Base-by-base conservation (phyloP, 805 yeast genomes). In the Saturnispora zaruensis region DNA sequence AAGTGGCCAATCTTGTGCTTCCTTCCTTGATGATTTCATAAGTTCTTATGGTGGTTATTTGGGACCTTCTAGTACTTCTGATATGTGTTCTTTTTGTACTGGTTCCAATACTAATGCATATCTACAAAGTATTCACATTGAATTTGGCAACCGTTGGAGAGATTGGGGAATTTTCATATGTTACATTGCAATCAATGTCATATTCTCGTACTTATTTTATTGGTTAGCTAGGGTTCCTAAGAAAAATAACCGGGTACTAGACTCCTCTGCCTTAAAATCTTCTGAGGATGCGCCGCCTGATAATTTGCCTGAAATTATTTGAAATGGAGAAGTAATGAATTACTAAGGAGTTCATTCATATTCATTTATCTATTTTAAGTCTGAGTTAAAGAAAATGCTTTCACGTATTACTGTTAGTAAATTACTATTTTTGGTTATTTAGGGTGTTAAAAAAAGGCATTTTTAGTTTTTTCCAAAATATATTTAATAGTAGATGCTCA, bases 221-320 rank as follows among this genome's bases (percentile, higher is more conserved):
- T 76, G 85, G 83, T 61, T 78, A 25, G 78, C 81, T 11, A 77
- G 93, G 73, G 91, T 84, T 53, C 93, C 93, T 48, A 83, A 83
- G 75, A 77, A 74, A 54, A 49, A 63, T 28, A 62, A 61, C 47
- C 64, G 69, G 52, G 68, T 66, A 37, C 45, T 64, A 44, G 60
- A 58, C 47, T 53, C 58, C 30, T 51, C 60, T 11, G 30, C 56
- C 5, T 54, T 58, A 30, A 56, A 58, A 48, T 56, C 60, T 21
- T 45, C 32, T 8, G 57, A 55, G 43, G 45, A 48, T 6, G 37
- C 38, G 2, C 57, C 59, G 2, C 46, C 11, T 11, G 20, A 25
- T n/a, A 45, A 52, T 23, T 44, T 41, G 14, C 51, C 58, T 5
- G 58, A 55, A 24, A 52, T 44, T 33, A 26, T 34, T 41, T 47